phyloP scores from a whole-genome alignment of 495 filamentous ascomycete species.

The Geoglossum glabrum region DNA sequence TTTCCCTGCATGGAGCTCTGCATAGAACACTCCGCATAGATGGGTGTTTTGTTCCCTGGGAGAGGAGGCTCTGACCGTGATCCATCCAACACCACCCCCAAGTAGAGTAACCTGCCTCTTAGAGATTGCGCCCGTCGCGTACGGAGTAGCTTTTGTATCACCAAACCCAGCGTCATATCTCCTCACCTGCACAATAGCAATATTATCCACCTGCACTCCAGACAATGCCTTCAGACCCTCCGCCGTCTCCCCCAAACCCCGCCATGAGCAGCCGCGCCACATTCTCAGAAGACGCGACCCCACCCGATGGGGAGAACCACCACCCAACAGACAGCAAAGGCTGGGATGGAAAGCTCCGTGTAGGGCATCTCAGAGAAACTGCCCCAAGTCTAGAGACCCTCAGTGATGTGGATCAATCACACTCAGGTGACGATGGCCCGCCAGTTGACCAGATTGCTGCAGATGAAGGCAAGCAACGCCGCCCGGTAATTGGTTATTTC shows the following conservation, averaged over 20 bases:
- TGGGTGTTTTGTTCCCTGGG: too few relatives aligned
- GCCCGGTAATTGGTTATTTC: constrained; percentile 9
- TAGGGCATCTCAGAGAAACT: constrained; percentile 25
- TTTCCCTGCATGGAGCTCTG: too few relatives aligned
- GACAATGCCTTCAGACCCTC: background rate
- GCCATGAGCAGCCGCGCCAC: background rate
- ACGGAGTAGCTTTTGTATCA: background rate
- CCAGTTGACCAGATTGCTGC: constrained; percentile 57
- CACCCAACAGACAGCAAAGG: constrained; percentile 39
- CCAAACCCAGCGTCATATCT: background rate
- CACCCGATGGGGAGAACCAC: background rate
- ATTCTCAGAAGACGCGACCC: background rate
- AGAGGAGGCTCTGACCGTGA: too few relatives aligned
- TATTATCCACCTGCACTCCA: background rate
- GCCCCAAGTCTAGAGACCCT: constrained; percentile 55
- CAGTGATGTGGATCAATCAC: constrained; percentile 67
- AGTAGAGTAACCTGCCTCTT: background rate
- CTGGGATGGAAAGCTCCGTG: constrained; percentile 81
- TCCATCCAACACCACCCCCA: too few relatives aligned
- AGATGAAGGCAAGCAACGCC: constrained; percentile 46
- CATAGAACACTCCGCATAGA: too few relatives aligned
- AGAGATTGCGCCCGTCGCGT: background rate
- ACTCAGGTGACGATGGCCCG: constrained; percentile 43
- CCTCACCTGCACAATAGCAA: background rate
- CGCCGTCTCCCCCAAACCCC: background rate